Evolutionary conservation across 2,329 filamentous ascomycete genomes (phyloP).

Genomic region (Aspergillus ochraceoroseus): DNA sequence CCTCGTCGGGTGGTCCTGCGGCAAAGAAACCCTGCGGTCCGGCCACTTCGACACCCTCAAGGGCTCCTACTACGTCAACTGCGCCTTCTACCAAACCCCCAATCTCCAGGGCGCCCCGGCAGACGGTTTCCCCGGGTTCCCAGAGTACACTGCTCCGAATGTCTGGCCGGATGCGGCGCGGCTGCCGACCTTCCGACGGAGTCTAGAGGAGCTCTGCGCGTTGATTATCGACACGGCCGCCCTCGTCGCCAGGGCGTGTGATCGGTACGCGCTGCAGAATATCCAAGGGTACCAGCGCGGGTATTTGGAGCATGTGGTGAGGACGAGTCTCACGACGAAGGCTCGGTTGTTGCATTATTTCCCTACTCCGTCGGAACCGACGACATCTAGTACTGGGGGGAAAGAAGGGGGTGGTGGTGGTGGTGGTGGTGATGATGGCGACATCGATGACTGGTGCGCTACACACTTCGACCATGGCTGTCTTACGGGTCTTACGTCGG

Average conservation of each 20-base stretch:
- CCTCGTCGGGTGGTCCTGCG: slow-evolving; percentile 60
- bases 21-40: slow-evolving; percentile 59
- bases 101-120: slow-evolving; percentile 36
- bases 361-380: slow-evolving; percentile 50
- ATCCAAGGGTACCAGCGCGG: slow-evolving; percentile 70
- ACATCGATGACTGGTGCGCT: slow-evolving; percentile 93
- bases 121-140: slow-evolving; percentile 53
- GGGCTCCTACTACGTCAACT: slow-evolving; percentile 62
- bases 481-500: slow-evolving; percentile 85
- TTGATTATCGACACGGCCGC: slow-evolving; percentile 87
- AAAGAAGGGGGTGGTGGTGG: slow-evolving; percentile 3
- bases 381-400: neutral
- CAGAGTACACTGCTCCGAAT: slow-evolving; percentile 85
- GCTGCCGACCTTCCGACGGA: slow-evolving; percentile 69
- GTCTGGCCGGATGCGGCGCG: slow-evolving; percentile 70
- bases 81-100: slow-evolving; percentile 49
- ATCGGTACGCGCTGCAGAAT: slow-evolving; percentile 73
- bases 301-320: slow-evolving; percentile 83
- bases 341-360: slow-evolving; percentile 92
- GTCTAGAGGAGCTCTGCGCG: slow-evolving; percentile 69
- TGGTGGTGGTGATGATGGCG: slow-evolving; percentile 64
- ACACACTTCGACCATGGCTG: slow-evolving; percentile 77
- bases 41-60: slow-evolving; percentile 60
- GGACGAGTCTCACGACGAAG: slow-evolving; percentile 81
- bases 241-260: slow-evolving; percentile 84